Evolutionary conservation across 257 asterid genomes (phyloP), one percentile per base, ranked within the genome.

Genomic region (Cordia subcordata): DNA sequence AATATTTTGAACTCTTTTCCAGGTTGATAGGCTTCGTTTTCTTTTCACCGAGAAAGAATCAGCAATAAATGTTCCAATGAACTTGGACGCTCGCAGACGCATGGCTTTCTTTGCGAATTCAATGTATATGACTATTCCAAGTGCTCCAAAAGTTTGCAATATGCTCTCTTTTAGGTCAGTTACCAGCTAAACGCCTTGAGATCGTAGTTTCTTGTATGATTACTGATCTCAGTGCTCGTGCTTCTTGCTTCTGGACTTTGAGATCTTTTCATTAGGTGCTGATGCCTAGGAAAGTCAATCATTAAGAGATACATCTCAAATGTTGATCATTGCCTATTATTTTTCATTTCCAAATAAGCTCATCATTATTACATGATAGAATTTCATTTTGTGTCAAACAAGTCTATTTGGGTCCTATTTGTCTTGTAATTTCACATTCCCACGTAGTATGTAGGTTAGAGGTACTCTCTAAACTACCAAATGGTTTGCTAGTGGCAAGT

Each of bases 161-260:
- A 93, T 93, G 99, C 83, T 88, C 59, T 93, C 99, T 53, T 93
- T 93, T 68, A 88, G 97, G 99, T 93, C 59, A 78, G 90, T 78
- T 73, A 68, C 53, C 13, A 61, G 71, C 63, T 64, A 44, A 57
- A 51, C 57, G 58, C 42, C 57, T 66, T 21, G 32, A 59, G 60
- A 13, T 32, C 13, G 16, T 42, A 23, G 20, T 45, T 58, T 44
- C 61, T 58, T 63, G 39, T 63, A 46, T 63, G 59, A 42, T 69
- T 55, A 18, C 51, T n/a, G n/a, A 39, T 45, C 57, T 62, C 73
- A 40, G 61, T 60, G 64, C 56, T 13, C 35, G 23, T 49, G 8
- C 10, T n/a, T 35, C n/a, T 53, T 55, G 32, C 19, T 61, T 5
- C 11, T 49, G 22, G 21, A 49, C 27, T 17, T 4, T 17, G 54